Evolutionary conservation across 345 rosid species (phyloP).

Genomic region (Leavenworthia alabamica): DNA sequence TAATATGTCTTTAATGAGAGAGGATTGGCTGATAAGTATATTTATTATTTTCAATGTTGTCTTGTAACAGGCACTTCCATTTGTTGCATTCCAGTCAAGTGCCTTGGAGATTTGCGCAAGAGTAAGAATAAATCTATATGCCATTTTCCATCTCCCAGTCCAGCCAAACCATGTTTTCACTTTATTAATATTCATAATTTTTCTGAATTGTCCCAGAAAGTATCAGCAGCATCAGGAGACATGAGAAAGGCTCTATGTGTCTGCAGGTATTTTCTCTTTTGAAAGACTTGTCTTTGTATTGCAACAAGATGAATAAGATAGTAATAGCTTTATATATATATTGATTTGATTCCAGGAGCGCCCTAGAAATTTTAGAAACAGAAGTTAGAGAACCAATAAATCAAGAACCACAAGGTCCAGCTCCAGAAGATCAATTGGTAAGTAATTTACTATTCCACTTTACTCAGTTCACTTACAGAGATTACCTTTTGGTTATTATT

Average conservation of each 20-base stretch:
- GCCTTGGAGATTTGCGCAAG: constrained; percentile 95
- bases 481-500: background rate
- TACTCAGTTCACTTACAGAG: background rate
- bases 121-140: constrained; percentile 47
- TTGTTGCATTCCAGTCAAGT: constrained; percentile 55
- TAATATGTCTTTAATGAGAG: background rate
- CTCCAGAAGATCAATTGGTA: constrained; percentile 35
- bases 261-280: constrained; percentile 50
- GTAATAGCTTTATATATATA: background rate
- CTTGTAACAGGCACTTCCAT: constrained; percentile 57
- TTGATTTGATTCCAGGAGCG: constrained; percentile 47
- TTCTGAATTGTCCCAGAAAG: constrained; percentile 54
- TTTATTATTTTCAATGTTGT: background rate
- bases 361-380: constrained; percentile 66
- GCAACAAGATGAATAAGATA: constrained; percentile 5
- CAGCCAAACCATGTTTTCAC: background rate
- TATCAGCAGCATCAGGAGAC: constrained; percentile 93
- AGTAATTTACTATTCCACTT: constrained; percentile 21
- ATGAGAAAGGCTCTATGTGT: constrained; percentile 88
- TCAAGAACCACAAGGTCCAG: constrained; percentile 17
- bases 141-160: background rate
- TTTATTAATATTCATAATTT: constrained; percentile 6
- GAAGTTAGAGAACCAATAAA: constrained; percentile 44
- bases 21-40: constrained; percentile 2
- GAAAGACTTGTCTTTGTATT: background rate